These are phyloP conservation scores for Chamaecyparis obtusa DNA, from an alignment of 75 land plant genomes.

Conservation along the genomic window DNA sequence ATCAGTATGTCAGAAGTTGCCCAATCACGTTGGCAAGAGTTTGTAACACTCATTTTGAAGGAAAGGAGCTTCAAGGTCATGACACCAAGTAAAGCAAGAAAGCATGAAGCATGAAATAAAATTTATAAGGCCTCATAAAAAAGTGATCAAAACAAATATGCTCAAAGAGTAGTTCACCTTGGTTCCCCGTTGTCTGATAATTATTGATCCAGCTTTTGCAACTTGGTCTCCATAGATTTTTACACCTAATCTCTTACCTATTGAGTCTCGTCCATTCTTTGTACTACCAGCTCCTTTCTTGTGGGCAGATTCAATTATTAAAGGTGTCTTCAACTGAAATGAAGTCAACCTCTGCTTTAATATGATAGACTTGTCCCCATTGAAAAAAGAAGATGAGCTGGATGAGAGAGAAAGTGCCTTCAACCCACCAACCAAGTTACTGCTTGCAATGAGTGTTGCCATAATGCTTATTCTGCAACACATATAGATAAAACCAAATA, in stretches of 20 bases:
- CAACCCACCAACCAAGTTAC: conserved; percentile 42
- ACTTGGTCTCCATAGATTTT: conserved; percentile 90
- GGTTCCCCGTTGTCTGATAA: conserved; percentile 92
- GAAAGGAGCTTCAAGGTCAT: not conserved
- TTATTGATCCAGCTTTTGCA: conserved; percentile 89
- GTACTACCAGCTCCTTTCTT: conserved; percentile 98
- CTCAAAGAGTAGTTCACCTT: conserved; percentile 48
- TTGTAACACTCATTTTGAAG: not conserved
- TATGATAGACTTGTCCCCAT: conserved; percentile 35
- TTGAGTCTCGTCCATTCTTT: conserved; percentile 93
- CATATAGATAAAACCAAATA: conserved; percentile 7
- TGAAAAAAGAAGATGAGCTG: conserved; percentile 44
- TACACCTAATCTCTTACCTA: conserved; percentile 81
- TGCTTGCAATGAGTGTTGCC: conserved; percentile 30
- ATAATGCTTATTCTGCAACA: conserved; percentile 2
- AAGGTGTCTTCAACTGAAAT: conserved; percentile 23
- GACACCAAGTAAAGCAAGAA: not conserved
- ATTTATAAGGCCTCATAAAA: not conserved
- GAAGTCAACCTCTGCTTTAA: not conserved
- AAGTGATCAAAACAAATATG: conserved; percentile 9
- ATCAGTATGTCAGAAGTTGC: no score
- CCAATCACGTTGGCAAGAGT: not conserved
- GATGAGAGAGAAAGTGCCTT: conserved; percentile 46
- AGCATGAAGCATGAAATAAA: not conserved
- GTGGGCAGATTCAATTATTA: conserved; percentile 88